phyloP scores from a whole-genome alignment of 805 yeast genomes.

The Helenozyma rhizophorensis region DNA sequence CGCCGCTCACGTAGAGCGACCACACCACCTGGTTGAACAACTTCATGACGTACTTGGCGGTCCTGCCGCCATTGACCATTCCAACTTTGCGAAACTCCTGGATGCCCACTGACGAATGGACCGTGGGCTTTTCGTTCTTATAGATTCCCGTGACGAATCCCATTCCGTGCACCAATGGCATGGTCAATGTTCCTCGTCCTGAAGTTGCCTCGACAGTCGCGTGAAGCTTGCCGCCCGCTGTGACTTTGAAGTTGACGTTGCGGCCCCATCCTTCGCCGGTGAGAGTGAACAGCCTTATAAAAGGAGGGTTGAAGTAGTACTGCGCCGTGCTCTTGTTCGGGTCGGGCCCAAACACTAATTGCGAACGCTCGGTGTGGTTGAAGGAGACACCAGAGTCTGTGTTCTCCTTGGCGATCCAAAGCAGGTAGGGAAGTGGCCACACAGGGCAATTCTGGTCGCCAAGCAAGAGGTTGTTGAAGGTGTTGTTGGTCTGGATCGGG shows the following conservation, averaged over 20 bases:
- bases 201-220: constrained; percentile 21
- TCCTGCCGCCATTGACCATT: constrained; percentile 21
- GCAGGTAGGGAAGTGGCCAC: constrained; percentile 80
- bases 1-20: constrained; percentile 58
- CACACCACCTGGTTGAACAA: constrained; percentile 57
- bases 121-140: constrained; percentile 19
- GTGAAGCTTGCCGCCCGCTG: constrained; percentile 28
- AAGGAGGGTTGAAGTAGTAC: constrained; percentile 66
- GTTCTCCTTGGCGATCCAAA: constrained; percentile 56
- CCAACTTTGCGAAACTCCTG: constrained; percentile 39
- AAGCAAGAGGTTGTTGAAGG: constrained; percentile 67
- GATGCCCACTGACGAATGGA: constrained; percentile 65
- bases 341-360: constrained; percentile 69
- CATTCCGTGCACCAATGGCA: constrained; percentile 76
- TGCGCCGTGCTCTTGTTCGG: constrained; percentile 48
- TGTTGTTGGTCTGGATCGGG: constrained; percentile 73
- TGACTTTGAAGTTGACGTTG: constrained; percentile 18
- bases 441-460: constrained; percentile 64
- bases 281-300: constrained; percentile 54
- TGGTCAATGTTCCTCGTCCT: constrained; percentile 35
- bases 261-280: constrained; percentile 25
- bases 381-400: constrained; percentile 61
- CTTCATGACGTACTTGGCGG: constrained; percentile 51
- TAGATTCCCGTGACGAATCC: constrained; percentile 69
- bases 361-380: constrained; percentile 55